Base-by-base conservation (phyloP, 2,329 filamentous ascomycete species). In the Metarhizium humberi region DNA sequence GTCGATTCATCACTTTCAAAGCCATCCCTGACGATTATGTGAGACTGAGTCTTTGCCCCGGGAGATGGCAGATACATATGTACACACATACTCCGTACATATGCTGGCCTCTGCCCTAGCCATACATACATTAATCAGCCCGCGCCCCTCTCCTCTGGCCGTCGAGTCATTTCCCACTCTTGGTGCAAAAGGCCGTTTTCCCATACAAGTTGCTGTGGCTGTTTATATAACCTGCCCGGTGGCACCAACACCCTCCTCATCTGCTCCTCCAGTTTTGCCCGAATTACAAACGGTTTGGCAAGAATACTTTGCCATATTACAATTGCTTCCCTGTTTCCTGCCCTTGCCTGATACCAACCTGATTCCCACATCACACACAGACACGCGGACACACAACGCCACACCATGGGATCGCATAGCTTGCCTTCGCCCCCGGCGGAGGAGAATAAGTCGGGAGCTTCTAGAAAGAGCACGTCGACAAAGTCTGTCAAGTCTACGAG, bases 371-470 rank as follows among this genome's bases (percentile, higher is more conserved):
- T n/a, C 40, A 2, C 51, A 30, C 45, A 47, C 18, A 20, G 42
- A 51, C 16, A 20, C 42, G 14, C 25, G 52, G 20, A 34, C 25
- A 25, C 25, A 4, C 25, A 25, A 25, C 25, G 25, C 25, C 14
- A 36, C 60, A 71, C 67, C 67, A 81, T 81, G 78, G 77, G 75
- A 66, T 65, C 67, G 56, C 61, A 68, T 58, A 73, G 68, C 61
- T 70, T 80, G 62, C 78, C 78, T 34, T 80, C 78, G 55, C 78
- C 78, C 61, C 78, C 79, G 14, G 73, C 74, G 53, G 79, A 78
- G 68, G 76, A 77, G 6, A 63, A 67, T 59, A 76, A 73, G 61
- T 60, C 68, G 10, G 63, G 63, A 2, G 56, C 64, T 20, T 65
- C 65, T 32, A 72, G 70, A 62, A 76, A 73, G 60, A 68, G 65